Conservation (phyloP, 73 alveolate species). For the Paramecium caudatum region DNA sequence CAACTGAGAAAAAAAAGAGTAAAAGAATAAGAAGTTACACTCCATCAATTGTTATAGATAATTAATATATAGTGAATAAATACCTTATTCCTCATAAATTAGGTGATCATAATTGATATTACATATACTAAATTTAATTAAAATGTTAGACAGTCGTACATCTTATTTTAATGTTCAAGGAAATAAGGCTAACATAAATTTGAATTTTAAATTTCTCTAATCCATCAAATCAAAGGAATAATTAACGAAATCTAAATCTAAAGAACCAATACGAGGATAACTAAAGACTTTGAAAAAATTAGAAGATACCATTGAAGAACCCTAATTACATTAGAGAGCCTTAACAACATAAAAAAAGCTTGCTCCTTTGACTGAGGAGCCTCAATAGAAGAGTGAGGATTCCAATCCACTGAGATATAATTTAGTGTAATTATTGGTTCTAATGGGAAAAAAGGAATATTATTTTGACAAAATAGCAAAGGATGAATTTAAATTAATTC, state of each 20-base stretch:
- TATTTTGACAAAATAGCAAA: conserved; percentile 55
- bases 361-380: neutral
- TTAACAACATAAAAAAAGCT: conserved; percentile 9
- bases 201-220: neutral
- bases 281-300: conserved; percentile 23
- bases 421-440: conserved; percentile 44
- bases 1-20: neutral
- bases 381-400: neutral
- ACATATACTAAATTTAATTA: neutral
- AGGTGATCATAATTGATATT: conserved; percentile 54
- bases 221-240: neutral
- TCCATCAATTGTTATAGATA: neutral
- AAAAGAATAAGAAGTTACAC: conserved; percentile 19
- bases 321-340: conserved; percentile 21
- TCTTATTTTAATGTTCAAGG: conserved; percentile 42
- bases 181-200: neutral
- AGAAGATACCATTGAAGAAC: conserved; percentile 41
- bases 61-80: conserved; percentile 48
- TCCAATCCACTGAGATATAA: conserved; percentile 67
- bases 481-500: conserved; percentile 26
- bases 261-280: conserved; percentile 26
- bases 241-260: conserved; percentile 42
- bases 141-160: conserved; percentile 23
- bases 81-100: conserved; percentile 41
- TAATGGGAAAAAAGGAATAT: conserved; percentile 71